These are phyloP conservation scores for Malania oleifera DNA, from an alignment of 164 flowering plant species.

Conservation along the genomic window DNA sequence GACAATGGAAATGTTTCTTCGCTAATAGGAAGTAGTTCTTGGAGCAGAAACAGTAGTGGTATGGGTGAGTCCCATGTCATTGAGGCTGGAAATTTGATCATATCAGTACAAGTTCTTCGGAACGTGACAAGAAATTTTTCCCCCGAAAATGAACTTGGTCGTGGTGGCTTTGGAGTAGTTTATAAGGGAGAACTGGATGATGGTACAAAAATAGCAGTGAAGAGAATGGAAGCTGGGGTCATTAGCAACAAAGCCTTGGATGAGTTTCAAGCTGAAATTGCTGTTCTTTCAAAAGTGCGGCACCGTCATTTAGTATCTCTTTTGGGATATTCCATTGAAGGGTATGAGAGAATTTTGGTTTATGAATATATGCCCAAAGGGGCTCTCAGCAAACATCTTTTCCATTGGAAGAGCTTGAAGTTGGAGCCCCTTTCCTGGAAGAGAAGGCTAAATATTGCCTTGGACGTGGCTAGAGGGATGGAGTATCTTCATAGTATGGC, in stretches of 20 bases:
- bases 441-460: constrained; percentile 53
- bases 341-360: constrained; percentile 51
- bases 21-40: constrained; percentile 35
- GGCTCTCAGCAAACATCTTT: constrained; percentile 58
- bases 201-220: constrained; percentile 68
- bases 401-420: constrained; percentile 50
- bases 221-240: constrained; percentile 62
- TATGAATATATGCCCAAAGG: constrained; percentile 73
- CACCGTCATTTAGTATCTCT: constrained; percentile 70
- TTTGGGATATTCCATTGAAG: constrained; percentile 53
- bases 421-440: constrained; percentile 68
- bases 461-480: constrained; percentile 70
- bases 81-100: constrained; percentile 51
- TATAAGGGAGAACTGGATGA: constrained; percentile 63
- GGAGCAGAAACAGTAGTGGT: constrained; percentile 34
- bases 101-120: constrained; percentile 59
- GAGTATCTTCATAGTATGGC: constrained; percentile 66
- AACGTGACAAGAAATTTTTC: constrained; percentile 59
- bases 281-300: constrained; percentile 65
- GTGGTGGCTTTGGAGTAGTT: constrained; percentile 72
- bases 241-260: constrained; percentile 49
- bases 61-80: constrained; percentile 46
- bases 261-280: constrained; percentile 63
- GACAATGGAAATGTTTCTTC: constrained; percentile 31
- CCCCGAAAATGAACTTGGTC: constrained; percentile 60